Conservation (phyloP, 305 asterid species). For the Solanum chacoense region DNA sequence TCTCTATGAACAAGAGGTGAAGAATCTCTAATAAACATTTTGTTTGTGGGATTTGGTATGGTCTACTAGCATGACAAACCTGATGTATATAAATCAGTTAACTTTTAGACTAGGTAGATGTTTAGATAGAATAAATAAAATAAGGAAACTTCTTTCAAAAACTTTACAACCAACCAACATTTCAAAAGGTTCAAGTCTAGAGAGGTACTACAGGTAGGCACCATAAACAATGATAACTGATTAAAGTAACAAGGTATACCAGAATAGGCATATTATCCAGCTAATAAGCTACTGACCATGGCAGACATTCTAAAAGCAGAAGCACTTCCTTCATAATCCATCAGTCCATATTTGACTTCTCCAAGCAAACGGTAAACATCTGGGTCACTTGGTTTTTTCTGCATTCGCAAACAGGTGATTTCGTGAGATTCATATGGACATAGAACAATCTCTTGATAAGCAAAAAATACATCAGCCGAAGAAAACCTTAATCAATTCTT, state of each 20-base stretch:
- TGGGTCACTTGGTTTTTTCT: constrained; percentile 64
- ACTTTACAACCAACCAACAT: background rate
- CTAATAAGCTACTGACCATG: constrained; percentile 37
- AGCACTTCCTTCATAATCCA: constrained; percentile 80
- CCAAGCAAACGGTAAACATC: constrained; percentile 89
- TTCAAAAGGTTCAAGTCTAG: background rate
- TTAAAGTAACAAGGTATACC: background rate
- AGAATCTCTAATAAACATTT: background rate
- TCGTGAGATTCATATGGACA: constrained; percentile 2
- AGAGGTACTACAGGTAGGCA: background rate
- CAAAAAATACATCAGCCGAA: constrained; percentile 5
- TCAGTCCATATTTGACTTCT: constrained; percentile 76
- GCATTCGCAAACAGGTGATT: constrained; percentile 20
- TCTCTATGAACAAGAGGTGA: background rate
- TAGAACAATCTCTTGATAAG: background rate
- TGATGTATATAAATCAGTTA: background rate
- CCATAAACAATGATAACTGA: background rate
- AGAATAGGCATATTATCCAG: constrained; percentile 1
- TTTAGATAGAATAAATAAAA: background rate
- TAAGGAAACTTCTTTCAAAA: background rate
- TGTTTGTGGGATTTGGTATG: background rate
- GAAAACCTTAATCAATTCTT: constrained; percentile 65
- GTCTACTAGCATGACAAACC: background rate
- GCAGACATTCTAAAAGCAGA: constrained; percentile 60
- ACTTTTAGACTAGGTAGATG: background rate